A percentile compares a stretch with the other conserved stretches of the same genome.
These are phyloP conservation scores for Claviceps humidiphila DNA, from an alignment of 2,329 filamentous ascomycete species.

Conservation along the genomic window DNA sequence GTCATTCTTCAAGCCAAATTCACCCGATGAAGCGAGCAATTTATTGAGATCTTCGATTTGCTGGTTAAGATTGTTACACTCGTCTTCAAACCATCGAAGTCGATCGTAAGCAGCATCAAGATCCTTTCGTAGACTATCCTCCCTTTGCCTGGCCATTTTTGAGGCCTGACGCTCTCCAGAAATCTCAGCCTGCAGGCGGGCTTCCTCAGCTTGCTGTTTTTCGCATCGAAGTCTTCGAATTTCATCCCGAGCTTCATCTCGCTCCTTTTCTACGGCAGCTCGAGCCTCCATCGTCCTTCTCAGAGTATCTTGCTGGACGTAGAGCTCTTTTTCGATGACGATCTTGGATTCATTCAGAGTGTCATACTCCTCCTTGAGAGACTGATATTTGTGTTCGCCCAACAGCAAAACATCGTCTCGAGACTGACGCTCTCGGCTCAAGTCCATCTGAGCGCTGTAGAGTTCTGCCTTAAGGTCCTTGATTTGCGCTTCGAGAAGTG, in stretches of 20 bases:
- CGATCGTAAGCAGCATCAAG: conserved; percentile 67
- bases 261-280: conserved; percentile 67
- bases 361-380: conserved; percentile 74
- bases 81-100: conserved; percentile 65
- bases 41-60: conserved; percentile 80
- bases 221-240: conserved; percentile 70
- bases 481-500: conserved; percentile 75
- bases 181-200: conserved; percentile 68
- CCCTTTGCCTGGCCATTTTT: conserved; percentile 64
- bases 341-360: conserved; percentile 88
- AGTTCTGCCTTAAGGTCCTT: conserved; percentile 77
- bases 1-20: conserved; percentile 80
- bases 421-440: conserved; percentile 84
- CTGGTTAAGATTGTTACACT: conserved; percentile 61
- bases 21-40: conserved; percentile 76
- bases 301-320: conserved; percentile 84
- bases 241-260: conserved; percentile 78
- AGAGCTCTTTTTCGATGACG: conserved; percentile 94
- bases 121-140: conserved; percentile 64
- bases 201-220: conserved; percentile 75
- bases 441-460: conserved; percentile 71
- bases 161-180: conserved; percentile 70
- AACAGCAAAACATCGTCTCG: conserved; percentile 87
- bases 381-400: conserved; percentile 73
- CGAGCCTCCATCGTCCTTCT: conserved; percentile 75